A percentile compares a stretch with the other conserved stretches of the same genome.
Conservation (phyloP, 495 filamentous ascomycete species). For the Chaetomium fimeti region DNA sequence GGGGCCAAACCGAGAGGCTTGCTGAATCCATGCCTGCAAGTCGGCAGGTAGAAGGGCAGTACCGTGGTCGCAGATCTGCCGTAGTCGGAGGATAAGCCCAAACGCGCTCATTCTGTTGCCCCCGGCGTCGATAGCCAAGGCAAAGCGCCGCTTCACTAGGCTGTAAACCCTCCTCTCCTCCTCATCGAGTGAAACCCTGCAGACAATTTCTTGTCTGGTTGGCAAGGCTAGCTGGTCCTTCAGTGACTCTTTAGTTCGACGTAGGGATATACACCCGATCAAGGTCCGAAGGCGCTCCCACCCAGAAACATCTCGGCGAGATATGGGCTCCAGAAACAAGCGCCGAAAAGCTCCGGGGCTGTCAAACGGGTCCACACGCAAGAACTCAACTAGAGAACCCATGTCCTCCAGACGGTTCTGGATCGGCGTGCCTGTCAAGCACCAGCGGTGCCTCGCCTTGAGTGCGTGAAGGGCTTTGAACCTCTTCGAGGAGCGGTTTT, state of each 20-base stretch:
- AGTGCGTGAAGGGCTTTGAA: slow-evolving; percentile 34
- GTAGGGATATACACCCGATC: no score
- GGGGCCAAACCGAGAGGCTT: background rate
- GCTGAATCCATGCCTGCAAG: no score
- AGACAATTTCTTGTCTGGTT: background rate
- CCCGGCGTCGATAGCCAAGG: background rate
- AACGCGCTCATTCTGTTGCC: background rate
- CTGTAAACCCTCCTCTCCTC: slow-evolving; percentile 2
- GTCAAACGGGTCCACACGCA: slow-evolving; percentile 37
- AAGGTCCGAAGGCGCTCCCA: no score
- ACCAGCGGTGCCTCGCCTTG: slow-evolving; percentile 43
- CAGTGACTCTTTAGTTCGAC: background rate
- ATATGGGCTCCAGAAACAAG: no score
- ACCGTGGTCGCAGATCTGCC: slow-evolving; percentile 10
- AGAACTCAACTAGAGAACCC: slow-evolving; percentile 47
- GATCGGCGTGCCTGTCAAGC: slow-evolving; percentile 51
- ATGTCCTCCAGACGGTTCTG: slow-evolving; percentile 54
- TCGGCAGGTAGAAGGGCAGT: background rate
- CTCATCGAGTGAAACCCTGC: background rate
- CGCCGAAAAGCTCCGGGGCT: background rate
- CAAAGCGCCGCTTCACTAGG: background rate
- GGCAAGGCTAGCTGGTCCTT: background rate
- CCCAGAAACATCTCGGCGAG: no score
- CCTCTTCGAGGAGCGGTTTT: slow-evolving; percentile 8
- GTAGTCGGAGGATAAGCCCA: background rate